phyloP scores from a whole-genome alignment of 176 grass and related monocot species.

The Elaeis guineensis region DNA sequence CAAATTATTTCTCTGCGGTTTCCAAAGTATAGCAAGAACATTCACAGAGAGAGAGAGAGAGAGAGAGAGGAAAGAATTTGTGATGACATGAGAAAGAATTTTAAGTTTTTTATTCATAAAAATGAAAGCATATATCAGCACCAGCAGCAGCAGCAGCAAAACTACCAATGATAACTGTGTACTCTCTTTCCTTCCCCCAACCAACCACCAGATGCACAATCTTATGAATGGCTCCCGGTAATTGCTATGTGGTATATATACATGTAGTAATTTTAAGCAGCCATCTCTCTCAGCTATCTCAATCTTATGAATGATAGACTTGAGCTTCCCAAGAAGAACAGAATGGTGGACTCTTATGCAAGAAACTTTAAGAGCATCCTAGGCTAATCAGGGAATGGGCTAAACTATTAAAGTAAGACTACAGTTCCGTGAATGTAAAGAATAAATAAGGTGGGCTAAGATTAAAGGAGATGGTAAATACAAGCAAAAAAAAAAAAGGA shows the following conservation, averaged over 20 bases:
- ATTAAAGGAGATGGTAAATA: constrained; percentile 12
- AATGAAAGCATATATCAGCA: constrained; percentile 51
- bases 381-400: background rate
- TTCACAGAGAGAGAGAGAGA: background rate
- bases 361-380: constrained; percentile 12
- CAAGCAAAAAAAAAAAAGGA: constrained; percentile 7
- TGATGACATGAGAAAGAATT: constrained; percentile 18
- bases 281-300: background rate
- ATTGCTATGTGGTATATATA: constrained; percentile 53
- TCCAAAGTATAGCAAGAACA: background rate
- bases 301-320: constrained; percentile 19
- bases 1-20: no score
- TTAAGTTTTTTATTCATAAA: constrained; percentile 56
- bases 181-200: no score
- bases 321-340: background rate
- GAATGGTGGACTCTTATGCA: background rate
- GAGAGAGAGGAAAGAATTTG: constrained; percentile 7
- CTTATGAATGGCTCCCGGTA: constrained; percentile 37
- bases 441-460: constrained; percentile 17
- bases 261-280: constrained; percentile 37
- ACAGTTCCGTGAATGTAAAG: background rate
- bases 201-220: constrained; percentile 35
- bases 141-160: constrained; percentile 42
- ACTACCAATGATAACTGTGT: constrained; percentile 26
- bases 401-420: constrained; percentile 13